Conservation (phyloP, 2,329 filamentous ascomycete species). For the Trichoderma sp. region DNA sequence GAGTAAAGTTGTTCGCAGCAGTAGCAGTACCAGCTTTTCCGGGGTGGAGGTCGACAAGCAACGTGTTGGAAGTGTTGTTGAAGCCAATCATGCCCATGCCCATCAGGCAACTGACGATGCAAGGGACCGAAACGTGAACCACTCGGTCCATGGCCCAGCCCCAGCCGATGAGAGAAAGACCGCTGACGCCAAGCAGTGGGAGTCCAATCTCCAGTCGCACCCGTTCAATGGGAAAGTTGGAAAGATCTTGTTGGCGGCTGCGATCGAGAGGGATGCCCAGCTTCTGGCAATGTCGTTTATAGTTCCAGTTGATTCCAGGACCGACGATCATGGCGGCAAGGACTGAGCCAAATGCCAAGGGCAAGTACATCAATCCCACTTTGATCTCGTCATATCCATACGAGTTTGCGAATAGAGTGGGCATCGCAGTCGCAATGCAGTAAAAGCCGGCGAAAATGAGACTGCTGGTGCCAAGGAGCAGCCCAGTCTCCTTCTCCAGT, state of each 20-base stretch:
- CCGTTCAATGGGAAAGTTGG: slow-evolving; percentile 55
- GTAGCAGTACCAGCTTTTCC: slow-evolving; percentile 57
- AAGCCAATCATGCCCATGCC: slow-evolving; percentile 57
- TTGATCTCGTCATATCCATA: slow-evolving; percentile 63
- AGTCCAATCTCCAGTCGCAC: slow-evolving; percentile 54
- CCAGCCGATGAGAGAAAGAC: slow-evolving; percentile 52
- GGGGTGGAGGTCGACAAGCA: slow-evolving; percentile 62
- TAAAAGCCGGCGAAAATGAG: slow-evolving; percentile 57
- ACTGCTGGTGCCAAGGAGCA: slow-evolving; percentile 50
- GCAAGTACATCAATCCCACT: slow-evolving; percentile 59
- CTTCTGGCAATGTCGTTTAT: slow-evolving; percentile 60
- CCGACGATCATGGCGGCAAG: slow-evolving; percentile 54
- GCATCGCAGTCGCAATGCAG: slow-evolving; percentile 51
- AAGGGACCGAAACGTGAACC: slow-evolving; percentile 51
- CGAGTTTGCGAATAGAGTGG: slow-evolving; percentile 49
- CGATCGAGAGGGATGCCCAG: slow-evolving; percentile 58
- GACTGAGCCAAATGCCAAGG: slow-evolving; percentile 55
- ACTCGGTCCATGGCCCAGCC: slow-evolving; percentile 55
- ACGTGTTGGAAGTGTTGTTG: slow-evolving; percentile 56
- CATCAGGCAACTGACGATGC: slow-evolving; percentile 51
- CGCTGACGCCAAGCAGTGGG: slow-evolving; percentile 56
- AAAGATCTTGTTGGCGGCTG: slow-evolving; percentile 55
- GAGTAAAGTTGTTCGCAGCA: slow-evolving; percentile 59
- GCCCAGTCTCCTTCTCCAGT: slow-evolving; percentile 47
- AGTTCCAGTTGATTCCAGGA: slow-evolving; percentile 68